Percentiles rank a stretch among this genome's conserved stretches.
phyloP scores from a whole-genome alignment of 768 basidiomycete genomes.

The Dendrothele bispora region DNA sequence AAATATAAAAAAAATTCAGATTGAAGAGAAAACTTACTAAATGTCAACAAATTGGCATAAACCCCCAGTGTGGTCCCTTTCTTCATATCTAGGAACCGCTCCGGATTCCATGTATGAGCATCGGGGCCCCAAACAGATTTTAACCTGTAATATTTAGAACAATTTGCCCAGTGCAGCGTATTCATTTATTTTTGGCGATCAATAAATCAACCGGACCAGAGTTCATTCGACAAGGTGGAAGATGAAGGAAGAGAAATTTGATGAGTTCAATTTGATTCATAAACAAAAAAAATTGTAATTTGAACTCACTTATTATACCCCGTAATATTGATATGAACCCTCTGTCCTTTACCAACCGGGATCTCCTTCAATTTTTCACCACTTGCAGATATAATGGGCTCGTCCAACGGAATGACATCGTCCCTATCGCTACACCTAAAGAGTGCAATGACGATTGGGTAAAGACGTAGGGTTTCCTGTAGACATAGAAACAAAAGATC shows the following conservation, averaged over 20 bases:
- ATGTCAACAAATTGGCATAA: constrained; percentile 21
- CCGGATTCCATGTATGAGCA: constrained; percentile 33
- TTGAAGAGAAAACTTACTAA: constrained; percentile 10
- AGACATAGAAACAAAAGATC: neutral
- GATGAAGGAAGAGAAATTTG: too few relatives aligned
- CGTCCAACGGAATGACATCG: constrained; percentile 41
- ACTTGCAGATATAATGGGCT: constrained; percentile 28
- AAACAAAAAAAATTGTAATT: neutral
- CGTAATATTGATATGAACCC: constrained; percentile 32
- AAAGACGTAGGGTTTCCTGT: constrained; percentile 30
- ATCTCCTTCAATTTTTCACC: constrained; percentile 33
- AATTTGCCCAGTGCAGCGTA: constrained; percentile 8
- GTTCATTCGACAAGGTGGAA: neutral
- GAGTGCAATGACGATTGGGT: constrained; percentile 31
- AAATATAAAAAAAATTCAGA: neutral
- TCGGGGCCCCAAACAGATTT: constrained; percentile 35
- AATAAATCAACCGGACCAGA: too few relatives aligned
- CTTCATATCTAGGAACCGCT: constrained; percentile 26
- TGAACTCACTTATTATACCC: constrained; percentile 34
- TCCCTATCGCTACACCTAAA: constrained; percentile 34
- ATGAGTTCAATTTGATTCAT: constrained; percentile 7
- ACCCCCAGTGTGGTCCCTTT: constrained; percentile 11
- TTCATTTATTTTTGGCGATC: too few relatives aligned
- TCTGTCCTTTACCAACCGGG: constrained; percentile 32
- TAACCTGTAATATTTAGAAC: constrained; percentile 18